Evolutionary conservation across 139 green algal genomes (phyloP).

Genomic region (Coccomyxa sp.): DNA sequence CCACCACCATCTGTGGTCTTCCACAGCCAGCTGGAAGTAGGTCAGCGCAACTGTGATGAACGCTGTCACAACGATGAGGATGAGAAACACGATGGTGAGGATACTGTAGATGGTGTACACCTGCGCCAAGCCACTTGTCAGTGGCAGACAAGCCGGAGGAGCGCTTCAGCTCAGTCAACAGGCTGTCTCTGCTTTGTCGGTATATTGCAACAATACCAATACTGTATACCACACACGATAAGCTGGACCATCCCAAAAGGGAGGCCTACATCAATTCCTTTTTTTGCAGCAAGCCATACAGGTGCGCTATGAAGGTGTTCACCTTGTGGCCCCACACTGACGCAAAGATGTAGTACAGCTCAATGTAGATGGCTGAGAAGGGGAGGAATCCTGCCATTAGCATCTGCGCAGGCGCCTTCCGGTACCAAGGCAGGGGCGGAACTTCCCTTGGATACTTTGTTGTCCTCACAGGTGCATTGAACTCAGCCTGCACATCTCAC

Average conservation of each 20-base stretch:
- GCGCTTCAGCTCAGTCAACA: too few species aligned
- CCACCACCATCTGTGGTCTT: constrained; percentile 97
- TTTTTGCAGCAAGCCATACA: too few species aligned
- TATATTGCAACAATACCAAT: background rate
- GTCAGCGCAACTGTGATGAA: constrained; percentile 95
- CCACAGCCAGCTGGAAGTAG: constrained; percentile 94
- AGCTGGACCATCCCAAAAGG: too few species aligned
- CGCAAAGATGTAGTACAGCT: constrained; percentile 98
- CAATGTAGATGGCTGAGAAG: constrained; percentile 98
- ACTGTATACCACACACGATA: too few species aligned
- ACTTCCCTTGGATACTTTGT: constrained; percentile 84
- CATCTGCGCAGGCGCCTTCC: constrained; percentile 80
- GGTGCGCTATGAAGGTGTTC: too few species aligned
- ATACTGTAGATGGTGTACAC: constrained; percentile 94
- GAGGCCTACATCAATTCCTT: too few species aligned
- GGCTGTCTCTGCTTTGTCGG: background rate
- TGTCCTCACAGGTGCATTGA: constrained; percentile 76
- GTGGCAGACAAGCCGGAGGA: too few species aligned
- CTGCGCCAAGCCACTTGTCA: too few species aligned
- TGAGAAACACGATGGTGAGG: constrained; percentile 92
- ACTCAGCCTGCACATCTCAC: constrained; percentile 51
- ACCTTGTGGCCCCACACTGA: constrained; percentile 96
- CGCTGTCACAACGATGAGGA: constrained; percentile 89
- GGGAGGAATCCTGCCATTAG: constrained; percentile 91
- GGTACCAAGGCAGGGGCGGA: constrained; percentile 87